These are phyloP conservation scores for Clitoria ternatea DNA, from an alignment of 306 rosid genomes.

Conservation along the genomic window DNA sequence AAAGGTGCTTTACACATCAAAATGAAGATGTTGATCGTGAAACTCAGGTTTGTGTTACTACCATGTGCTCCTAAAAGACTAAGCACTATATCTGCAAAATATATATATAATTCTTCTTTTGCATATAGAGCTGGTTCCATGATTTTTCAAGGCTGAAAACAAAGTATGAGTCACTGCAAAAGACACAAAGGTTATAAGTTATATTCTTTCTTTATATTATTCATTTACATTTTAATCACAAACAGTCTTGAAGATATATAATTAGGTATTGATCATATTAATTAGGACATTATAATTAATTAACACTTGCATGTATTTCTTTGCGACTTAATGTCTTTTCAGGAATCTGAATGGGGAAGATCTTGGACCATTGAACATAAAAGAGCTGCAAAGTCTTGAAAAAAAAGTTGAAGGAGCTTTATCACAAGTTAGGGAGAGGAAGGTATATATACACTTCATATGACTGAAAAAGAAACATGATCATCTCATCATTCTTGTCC, in stretches of 20 bases:
- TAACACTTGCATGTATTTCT: background rate
- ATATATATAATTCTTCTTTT: background rate
- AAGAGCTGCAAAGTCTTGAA: slow-evolving; percentile 78
- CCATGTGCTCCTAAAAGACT: background rate
- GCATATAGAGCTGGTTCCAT: slow-evolving; percentile 65
- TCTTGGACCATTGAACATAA: slow-evolving; percentile 75
- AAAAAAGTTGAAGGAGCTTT: slow-evolving; percentile 81
- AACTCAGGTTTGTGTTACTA: slow-evolving; percentile 48
- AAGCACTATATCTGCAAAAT: no score
- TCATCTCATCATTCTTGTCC: no score
- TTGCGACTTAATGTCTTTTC: background rate
- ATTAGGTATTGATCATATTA: background rate
- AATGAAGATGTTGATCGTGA: slow-evolving; percentile 40
- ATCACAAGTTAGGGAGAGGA: slow-evolving; percentile 72
- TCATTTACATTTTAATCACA: background rate
- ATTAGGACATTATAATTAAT: background rate
- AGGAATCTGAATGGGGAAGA: slow-evolving; percentile 95
- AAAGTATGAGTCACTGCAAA: slow-evolving; percentile 69
- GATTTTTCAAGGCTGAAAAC: slow-evolving; percentile 62
- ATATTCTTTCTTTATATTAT: background rate
- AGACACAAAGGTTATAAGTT: slow-evolving; percentile 57
- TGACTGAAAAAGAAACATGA: no score
- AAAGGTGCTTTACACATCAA: slow-evolving; percentile 51
- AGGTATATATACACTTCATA: no score
- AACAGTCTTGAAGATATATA: background rate